Evolutionary conservation across 192 early-diverging fungal species (phyloP).

Genomic region (Chytriomyces sp.): DNA sequence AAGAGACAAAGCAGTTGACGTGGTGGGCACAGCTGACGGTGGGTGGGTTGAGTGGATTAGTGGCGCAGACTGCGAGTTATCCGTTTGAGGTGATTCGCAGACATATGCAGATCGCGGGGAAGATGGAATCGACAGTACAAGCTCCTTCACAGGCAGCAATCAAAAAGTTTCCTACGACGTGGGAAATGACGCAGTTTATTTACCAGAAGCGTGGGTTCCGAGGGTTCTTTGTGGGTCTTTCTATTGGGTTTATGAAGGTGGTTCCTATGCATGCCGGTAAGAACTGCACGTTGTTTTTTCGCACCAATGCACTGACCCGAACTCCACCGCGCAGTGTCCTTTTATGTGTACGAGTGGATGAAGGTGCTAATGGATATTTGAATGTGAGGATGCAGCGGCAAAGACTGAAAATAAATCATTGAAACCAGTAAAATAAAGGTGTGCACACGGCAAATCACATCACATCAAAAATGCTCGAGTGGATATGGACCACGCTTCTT

Average conservation of each 20-base stretch:
- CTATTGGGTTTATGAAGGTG: constrained; percentile 96
- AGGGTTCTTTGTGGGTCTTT: constrained; percentile 97
- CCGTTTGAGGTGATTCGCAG: constrained; percentile 91
- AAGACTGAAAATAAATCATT: too few species aligned
- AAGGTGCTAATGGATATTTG: constrained; percentile 58
- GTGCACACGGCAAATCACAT: too few species aligned
- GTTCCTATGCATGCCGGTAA: constrained; percentile 81
- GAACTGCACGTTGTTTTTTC: constrained; percentile 14
- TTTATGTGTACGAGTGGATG: constrained; percentile 84
- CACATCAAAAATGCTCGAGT: too few species aligned
- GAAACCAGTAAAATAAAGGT: too few species aligned
- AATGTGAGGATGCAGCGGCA: too few species aligned
- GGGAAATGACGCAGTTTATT: constrained; percentile 67
- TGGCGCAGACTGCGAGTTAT: constrained; percentile 88
- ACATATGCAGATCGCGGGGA: constrained; percentile 56
- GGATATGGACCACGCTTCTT: too few species aligned
- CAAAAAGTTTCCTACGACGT: constrained; percentile 40
- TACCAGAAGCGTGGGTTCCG: constrained; percentile 69
- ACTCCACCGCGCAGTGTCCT: constrained; percentile 61
- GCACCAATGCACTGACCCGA: background rate
- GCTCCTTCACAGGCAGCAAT: background rate
- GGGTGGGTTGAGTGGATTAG: constrained; percentile 82
- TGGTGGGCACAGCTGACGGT: constrained; percentile 81
- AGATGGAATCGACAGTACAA: constrained; percentile 7
- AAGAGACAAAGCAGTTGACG: constrained; percentile 35